Conservation (phyloP, 148 eudicot genomes). For the Rhododendron ferrugineum region DNA sequence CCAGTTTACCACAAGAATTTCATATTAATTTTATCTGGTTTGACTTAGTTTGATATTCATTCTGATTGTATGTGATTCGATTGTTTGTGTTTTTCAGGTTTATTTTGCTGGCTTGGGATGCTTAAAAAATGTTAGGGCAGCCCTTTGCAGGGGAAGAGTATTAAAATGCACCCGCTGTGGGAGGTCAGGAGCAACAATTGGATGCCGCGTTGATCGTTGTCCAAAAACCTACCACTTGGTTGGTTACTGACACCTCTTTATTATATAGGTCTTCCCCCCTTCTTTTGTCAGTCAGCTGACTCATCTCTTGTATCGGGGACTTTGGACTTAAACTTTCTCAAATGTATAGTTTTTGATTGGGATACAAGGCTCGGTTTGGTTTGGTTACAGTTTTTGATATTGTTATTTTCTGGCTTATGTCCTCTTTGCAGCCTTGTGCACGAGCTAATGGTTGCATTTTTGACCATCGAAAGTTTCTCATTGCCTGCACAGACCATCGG, state of each 20-base stretch:
- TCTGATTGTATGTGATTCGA: conserved; percentile 16
- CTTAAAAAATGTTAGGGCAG: conserved; percentile 90
- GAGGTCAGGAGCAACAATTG: conserved; percentile 96
- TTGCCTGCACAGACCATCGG: conserved; percentile 93
- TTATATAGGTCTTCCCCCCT: neutral
- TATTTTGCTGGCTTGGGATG: conserved; percentile 96
- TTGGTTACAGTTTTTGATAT: conserved; percentile 1
- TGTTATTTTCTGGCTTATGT: conserved; percentile 13
- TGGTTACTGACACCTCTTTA: conserved; percentile 17
- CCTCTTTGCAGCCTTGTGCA: conserved; percentile 75
- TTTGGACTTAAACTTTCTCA: neutral
- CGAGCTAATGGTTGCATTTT: conserved; percentile 85
- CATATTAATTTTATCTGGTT: neutral
- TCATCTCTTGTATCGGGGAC: neutral
- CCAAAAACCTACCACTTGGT: conserved; percentile 98
- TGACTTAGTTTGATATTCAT: neutral
- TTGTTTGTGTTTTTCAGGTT: conserved; percentile 46
- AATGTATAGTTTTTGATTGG: conserved; percentile 4
- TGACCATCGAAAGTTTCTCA: conserved; percentile 94
- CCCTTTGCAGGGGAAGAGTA: conserved; percentile 91
- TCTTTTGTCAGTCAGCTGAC: neutral
- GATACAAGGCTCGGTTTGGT: no score
- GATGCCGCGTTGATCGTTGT: conserved; percentile 97
- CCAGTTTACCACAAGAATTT: neutral
- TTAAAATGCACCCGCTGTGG: conserved; percentile 90